phyloP scores from a whole-genome alignment of 768 basidiomycete genomes.

The Pleurotus tuoliensis region DNA sequence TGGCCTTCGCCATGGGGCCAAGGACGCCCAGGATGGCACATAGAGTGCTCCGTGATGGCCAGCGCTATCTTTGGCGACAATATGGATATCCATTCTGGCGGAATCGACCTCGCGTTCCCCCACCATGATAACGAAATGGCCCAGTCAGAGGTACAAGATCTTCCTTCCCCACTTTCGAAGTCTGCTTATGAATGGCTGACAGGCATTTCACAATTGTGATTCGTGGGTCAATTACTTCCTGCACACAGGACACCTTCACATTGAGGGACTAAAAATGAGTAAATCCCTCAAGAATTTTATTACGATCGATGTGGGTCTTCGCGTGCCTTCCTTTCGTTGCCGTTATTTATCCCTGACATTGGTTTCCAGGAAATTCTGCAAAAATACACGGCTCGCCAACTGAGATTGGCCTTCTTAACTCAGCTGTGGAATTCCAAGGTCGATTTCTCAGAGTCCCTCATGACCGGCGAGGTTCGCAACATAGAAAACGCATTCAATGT shows the following conservation, averaged over 20 bases:
- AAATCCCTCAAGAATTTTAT: conserved; percentile 99
- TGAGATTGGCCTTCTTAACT: conserved; percentile 87
- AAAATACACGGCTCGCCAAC: conserved; percentile 79
- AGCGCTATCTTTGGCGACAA: conserved; percentile 82
- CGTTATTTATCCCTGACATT: conserved; percentile 7
- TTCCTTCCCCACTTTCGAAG: conserved; percentile 7
- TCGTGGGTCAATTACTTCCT: conserved; percentile 99
- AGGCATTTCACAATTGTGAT: conserved; percentile 91
- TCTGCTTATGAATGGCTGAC: conserved; percentile 9
- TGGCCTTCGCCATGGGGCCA: conserved; percentile 97
- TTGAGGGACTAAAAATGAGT: conserved; percentile 98
- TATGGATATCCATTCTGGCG: conserved; percentile 98
- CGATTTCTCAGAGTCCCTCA: conserved; percentile 88
- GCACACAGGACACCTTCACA: conserved; percentile 97
- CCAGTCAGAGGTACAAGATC: conserved; percentile 75
- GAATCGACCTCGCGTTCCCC: conserved; percentile 96
- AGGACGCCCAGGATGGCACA: conserved; percentile 98
- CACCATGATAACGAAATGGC: conserved; percentile 99
- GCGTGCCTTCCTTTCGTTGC: conserved; percentile 2
- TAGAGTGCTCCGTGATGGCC: conserved; percentile 99
- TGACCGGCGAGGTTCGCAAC: conserved; percentile 85
- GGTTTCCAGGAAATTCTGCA: conserved; percentile 73
- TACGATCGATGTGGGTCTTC: conserved; percentile 75
- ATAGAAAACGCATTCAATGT: conserved; percentile 87
- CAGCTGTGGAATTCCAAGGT: conserved; percentile 91